Evolutionary conservation across 1,284 basidiomycete species (phyloP).

Genomic region (Microbotryomycetes sp.): DNA sequence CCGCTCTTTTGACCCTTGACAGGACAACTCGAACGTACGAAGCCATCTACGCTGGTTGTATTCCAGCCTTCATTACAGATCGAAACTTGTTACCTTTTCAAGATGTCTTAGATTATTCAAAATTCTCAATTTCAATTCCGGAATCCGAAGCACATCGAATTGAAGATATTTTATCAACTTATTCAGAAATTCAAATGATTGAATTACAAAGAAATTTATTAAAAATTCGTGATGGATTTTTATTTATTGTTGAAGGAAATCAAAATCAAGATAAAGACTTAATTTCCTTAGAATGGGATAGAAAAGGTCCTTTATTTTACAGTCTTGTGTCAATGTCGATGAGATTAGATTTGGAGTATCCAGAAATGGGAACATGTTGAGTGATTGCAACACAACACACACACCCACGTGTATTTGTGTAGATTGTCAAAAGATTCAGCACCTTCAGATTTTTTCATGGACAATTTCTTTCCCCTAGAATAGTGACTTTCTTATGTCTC

Average conservation of each 20-base stretch:
- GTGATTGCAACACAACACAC: neutral
- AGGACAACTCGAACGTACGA: conserved; percentile 47
- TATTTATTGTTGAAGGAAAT: conserved; percentile 45
- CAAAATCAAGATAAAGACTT: conserved; percentile 23
- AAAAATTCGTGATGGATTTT: conserved; percentile 46
- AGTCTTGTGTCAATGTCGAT: conserved; percentile 44
- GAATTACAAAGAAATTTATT: conserved; percentile 46
- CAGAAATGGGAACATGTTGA: conserved; percentile 24
- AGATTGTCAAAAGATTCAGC: no score
- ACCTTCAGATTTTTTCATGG: neutral
- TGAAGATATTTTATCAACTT: conserved; percentile 43
- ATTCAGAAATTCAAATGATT: conserved; percentile 42
- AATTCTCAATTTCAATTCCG: conserved; percentile 45
- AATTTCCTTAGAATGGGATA: conserved; percentile 19
- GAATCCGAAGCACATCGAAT: conserved; percentile 46
- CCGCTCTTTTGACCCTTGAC: neutral
- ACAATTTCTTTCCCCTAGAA: no score
- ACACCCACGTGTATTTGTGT: neutral
- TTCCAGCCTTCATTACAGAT: conserved; percentile 47
- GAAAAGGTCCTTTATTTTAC: conserved; percentile 41
- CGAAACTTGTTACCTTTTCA: conserved; percentile 46
- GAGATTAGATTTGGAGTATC: conserved; percentile 43
- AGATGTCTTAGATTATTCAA: conserved; percentile 46
- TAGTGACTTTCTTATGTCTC: no score
- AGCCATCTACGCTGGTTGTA: conserved; percentile 49